Base-by-base conservation (phyloP, 2,329 filamentous ascomycete species). In the Ceratocystis destructans region DNA sequence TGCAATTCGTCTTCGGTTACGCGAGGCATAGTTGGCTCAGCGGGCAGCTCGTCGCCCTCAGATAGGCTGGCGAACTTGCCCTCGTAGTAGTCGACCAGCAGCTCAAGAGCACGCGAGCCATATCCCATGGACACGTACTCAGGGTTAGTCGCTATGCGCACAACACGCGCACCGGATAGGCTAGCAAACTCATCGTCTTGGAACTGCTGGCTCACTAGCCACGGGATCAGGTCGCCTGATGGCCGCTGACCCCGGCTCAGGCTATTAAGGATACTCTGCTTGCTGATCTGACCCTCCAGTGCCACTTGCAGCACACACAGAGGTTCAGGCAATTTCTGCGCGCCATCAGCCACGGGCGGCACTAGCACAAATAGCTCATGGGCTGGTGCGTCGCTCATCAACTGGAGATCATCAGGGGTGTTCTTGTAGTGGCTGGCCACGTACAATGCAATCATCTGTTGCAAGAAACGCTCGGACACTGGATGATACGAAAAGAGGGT, bases 361-460 rank as follows among this genome's bases (percentile, higher is more conserved):
- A 96, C 90, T 28, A 99, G 84, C 8, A 97, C 94, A 72, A 94
- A 99, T 5, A 99, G 83, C 74, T 97, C 92, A 76, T 99, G 94
- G 0, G 94, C 93, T 1, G 94, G 94, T 0, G 94, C 94, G 76
- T 99, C 94, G 69, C 90, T 96, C 90, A 99, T 96, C 67, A 99
- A 83, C 75, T 97, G 94, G n/a, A 99, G 82, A 72, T 99, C 94
- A 72, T 99, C 96, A 0, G 94, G 94, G 0, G 92, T 90, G 77
- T 99, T 99, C 77, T 97, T 97, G 80, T 99, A 96, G 76, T 96
- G 91, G 64, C 90, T 96, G 33, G 94, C 91, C 33, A 99, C 95
- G 72, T 97, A 99, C 1, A 99, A 83, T 0, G 92, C 91, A 77
- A 99, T 93, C 90, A 99, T 96, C 72, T 96, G 91, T 74, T 99